Conservation (phyloP, 148 eudicot genomes). For the Dysphania ambrosioides region DNA sequence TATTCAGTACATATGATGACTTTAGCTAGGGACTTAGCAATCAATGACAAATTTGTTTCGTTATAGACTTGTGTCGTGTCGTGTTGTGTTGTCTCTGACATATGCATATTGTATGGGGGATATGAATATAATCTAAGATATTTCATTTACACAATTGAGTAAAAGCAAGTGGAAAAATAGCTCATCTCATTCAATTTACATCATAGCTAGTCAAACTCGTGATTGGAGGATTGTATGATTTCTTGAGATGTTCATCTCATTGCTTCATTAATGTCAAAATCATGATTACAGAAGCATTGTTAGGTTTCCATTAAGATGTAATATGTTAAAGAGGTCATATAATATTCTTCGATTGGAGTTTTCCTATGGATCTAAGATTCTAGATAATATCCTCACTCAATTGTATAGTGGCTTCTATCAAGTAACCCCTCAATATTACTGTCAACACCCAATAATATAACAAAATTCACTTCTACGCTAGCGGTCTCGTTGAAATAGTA, state of each 20-base stretch:
- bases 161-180: neutral
- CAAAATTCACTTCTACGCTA: too few species aligned
- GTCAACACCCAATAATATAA: too few species aligned
- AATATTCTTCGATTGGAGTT: too few species aligned
- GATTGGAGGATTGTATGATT: neutral
- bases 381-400: too few species aligned
- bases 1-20: neutral
- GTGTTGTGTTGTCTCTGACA: conserved; percentile 6
- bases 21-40: neutral
- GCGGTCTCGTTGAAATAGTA: too few species aligned
- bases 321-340: too few species aligned
- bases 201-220: neutral
- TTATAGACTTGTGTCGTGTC: neutral
- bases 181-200: neutral
- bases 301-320: too few species aligned
- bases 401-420: neutral
- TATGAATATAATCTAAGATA: neutral
- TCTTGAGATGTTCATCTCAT: too few species aligned
- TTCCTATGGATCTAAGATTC: too few species aligned
- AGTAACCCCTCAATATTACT: neutral
- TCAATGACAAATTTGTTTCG: neutral
- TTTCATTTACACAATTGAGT: neutral
- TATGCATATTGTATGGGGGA: neutral
- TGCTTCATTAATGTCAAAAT: too few species aligned
- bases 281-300: too few species aligned